A percentile compares a stretch with the other conserved stretches of the same genome.
phyloP scores from a whole-genome alignment of 2,329 filamentous ascomycete genomes.

The Emergomyces orientalis region DNA sequence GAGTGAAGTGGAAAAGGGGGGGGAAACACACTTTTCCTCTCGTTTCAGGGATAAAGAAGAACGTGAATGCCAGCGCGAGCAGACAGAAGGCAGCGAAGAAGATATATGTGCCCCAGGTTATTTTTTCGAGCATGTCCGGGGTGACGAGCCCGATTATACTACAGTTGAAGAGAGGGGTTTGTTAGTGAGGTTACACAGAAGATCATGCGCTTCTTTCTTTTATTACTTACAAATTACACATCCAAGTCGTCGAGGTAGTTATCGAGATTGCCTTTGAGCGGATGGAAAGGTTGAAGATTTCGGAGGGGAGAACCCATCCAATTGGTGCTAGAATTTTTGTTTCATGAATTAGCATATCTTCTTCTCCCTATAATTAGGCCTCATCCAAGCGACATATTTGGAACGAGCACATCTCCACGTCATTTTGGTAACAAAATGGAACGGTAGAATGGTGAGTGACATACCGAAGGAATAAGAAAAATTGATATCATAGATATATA shows the following conservation, averaged over 20 bases:
- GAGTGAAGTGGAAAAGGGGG: too few relatives aligned
- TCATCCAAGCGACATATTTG: not conserved
- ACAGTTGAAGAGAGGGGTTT: not conserved
- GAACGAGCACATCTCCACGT: not conserved
- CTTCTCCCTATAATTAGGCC: not conserved
- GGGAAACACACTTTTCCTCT: slow-evolving; percentile 25
- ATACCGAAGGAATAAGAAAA: slow-evolving; percentile 32
- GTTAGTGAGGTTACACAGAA: not conserved
- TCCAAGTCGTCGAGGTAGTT: slow-evolving; percentile 32
- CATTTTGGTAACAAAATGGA: not conserved
- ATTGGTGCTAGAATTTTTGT: slow-evolving; percentile 24
- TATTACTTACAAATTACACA: slow-evolving; percentile 31
- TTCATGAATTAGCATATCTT: not conserved
- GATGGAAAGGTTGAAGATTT: slow-evolving; percentile 33
- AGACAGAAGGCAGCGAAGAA: slow-evolving; percentile 33
- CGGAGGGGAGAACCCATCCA: slow-evolving; percentile 32
- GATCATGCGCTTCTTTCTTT: not conserved
- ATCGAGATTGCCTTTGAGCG: slow-evolving; percentile 32
- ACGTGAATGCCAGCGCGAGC: slow-evolving; percentile 27
- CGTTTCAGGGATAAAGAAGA: slow-evolving; percentile 30
- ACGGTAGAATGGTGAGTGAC: slow-evolving; percentile 8
- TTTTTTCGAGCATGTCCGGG: slow-evolving; percentile 30
- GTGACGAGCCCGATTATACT: slow-evolving; percentile 32
- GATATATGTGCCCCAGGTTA: slow-evolving; percentile 33
- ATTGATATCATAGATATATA: slow-evolving; percentile 32